Conservation (phyloP, 768 basidiomycete species). For the Lactarius hengduanensis region DNA sequence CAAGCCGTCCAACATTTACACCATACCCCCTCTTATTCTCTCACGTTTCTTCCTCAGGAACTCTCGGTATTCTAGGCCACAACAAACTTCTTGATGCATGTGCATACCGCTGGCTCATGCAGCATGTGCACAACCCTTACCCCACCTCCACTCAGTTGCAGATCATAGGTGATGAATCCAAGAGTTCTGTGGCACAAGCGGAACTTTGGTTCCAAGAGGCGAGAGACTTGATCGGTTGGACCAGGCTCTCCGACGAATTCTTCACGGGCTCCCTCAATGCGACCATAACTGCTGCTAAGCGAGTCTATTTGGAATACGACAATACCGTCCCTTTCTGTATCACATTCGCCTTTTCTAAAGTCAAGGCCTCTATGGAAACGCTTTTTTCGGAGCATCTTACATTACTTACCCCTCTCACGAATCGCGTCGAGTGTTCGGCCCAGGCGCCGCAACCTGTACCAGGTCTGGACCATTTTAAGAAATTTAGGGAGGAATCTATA, state of each 20-base stretch:
- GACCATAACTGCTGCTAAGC: conserved; percentile 33
- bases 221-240: conserved; percentile 30
- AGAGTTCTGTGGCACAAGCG: conserved; percentile 13
- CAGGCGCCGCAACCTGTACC: background rate
- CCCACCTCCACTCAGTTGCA: conserved; percentile 36
- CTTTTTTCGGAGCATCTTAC: conserved; percentile 34
- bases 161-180: conserved; percentile 13
- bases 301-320: conserved; percentile 32
- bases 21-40: conserved; percentile 12
- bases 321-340: conserved; percentile 18
- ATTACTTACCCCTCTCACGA: background rate
- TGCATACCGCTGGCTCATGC: conserved; percentile 17
- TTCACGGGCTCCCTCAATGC: conserved; percentile 33
- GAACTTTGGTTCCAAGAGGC: conserved; percentile 29
- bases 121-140: conserved; percentile 52
- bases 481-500: background rate
- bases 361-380: conserved; percentile 34
- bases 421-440: background rate
- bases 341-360: conserved; percentile 29
- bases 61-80: background rate
- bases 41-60: background rate
- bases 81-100: background rate
- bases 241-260: conserved; percentile 14
- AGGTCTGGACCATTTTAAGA: background rate
- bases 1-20: background rate